A percentile compares a stretch with the other conserved stretches of the same genome.
Conservation (phyloP, 768 basidiomycete species). For the Lactifluus piperatus region DNA sequence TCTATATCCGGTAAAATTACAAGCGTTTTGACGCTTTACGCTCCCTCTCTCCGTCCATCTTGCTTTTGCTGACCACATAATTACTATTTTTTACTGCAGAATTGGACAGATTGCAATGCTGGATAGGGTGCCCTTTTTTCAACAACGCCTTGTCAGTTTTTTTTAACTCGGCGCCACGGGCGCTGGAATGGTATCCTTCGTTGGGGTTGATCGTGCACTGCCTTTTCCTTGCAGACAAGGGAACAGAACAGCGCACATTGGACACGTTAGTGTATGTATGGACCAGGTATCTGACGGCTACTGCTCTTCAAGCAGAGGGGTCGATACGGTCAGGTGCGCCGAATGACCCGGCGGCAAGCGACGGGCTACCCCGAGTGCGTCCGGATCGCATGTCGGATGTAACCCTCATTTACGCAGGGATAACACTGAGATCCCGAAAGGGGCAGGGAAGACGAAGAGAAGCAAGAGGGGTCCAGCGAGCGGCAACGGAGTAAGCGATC, state of each 20-base stretch:
- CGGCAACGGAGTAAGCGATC: background rate
- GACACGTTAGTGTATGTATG: too few relatives aligned
- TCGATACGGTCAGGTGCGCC: background rate
- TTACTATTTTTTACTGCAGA: background rate
- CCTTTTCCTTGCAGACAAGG: too few relatives aligned
- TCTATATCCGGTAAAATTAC: background rate
- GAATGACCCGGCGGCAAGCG: background rate
- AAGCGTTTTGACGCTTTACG: too few relatives aligned
- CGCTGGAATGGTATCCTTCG: background rate
- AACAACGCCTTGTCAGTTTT: background rate
- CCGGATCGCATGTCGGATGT: background rate
- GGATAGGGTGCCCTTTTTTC: too few relatives aligned
- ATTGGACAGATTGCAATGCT: background rate
- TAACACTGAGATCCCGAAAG: background rate
- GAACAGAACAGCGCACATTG: too few relatives aligned
- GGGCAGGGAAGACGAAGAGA: background rate
- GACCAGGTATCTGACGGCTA: too few relatives aligned
- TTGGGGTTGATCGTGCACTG: too few relatives aligned
- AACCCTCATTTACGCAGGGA: background rate
- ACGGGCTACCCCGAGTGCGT: too few relatives aligned
- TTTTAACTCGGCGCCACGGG: background rate
- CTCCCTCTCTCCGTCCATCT: too few relatives aligned
- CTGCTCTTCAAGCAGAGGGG: too few relatives aligned
- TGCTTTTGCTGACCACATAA: background rate
- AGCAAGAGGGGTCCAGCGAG: background rate